Evolutionary conservation across 805 yeast genomes (phyloP), one percentile per base, ranked within the genome.

Genomic region (Wickerhamiella vanderwaltii): DNA sequence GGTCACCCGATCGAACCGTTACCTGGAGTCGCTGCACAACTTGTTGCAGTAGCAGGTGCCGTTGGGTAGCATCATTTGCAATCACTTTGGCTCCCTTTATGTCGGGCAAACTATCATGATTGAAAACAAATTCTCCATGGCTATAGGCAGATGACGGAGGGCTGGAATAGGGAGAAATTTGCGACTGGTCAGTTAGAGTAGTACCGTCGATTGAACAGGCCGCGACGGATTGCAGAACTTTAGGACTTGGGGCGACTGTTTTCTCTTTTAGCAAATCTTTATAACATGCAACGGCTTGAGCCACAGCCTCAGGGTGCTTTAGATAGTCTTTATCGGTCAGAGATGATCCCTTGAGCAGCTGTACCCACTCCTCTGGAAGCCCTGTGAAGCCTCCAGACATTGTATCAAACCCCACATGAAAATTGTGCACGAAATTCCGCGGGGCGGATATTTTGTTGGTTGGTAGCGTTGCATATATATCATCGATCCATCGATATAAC

Each of bases 291-390:
- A 82, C 85, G 43, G 83, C 83, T 54, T 83, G 91, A 71, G 77
- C 77, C 4, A 87, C 93, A 0, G 94, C 95, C 58, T 82, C 86
- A 2, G 95, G 94, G 57, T 87, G 84, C 49, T 79, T 80, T 51
- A 78, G 76, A 57, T 83, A 95, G 53, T 87, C 97, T 44, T 72
- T 75, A 49, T 72, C 75, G 5, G 93, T 72, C 34, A 87, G 83
- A 33, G 95, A 95, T 55, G 83, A 79, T 2, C 87, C 86, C 7
- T 79, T 71, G 43, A 87, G 65, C n/a, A 85, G 65, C 48, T 72
- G 70, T 49, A 83, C 85, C 95, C 96, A 87, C 54, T 83, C 94
- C 24, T 75, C 78, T 1, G 96, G 96, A 35, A 87, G 64, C 2
- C 95, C 95, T 1, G 86, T 82, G 55, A 79, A 86, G 36, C 81